These are phyloP conservation scores for Blastocystis sp. DNA, from an alignment of 352 stramenopile genomes.

Conservation along the genomic window DNA sequence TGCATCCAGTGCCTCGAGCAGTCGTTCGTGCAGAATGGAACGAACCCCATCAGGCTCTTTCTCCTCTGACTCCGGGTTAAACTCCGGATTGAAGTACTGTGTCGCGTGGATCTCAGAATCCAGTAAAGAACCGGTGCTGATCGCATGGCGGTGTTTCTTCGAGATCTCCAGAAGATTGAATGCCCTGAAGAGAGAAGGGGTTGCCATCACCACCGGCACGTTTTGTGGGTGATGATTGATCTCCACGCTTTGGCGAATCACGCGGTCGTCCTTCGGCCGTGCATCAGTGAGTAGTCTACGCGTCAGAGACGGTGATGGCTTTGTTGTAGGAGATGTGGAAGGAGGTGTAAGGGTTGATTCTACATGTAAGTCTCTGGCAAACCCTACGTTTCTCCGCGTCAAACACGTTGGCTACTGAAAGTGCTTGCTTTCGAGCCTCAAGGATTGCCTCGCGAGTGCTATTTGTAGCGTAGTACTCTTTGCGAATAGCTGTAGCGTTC, in stretches of 20 bases:
- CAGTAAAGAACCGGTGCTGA: conserved; percentile 18
- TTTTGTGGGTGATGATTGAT: background rate
- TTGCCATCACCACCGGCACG: conserved; percentile 21
- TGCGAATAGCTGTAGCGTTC: conserved; percentile 12
- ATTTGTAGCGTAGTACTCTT: background rate
- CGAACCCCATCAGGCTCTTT: background rate
- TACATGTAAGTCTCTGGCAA: background rate
- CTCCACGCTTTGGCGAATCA: background rate
- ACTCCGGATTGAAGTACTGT: conserved; percentile 58
- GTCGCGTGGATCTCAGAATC: background rate
- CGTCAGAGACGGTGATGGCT: background rate
- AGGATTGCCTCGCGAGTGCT: conserved; percentile 51
- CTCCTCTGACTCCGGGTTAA: conserved; percentile 18
- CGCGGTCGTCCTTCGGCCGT: background rate
- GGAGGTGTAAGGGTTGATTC: background rate
- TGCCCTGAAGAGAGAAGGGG: conserved; percentile 31
- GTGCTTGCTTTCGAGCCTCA: background rate
- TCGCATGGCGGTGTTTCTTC: conserved; percentile 2
- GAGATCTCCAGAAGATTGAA: conserved; percentile 43
- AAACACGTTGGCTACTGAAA: background rate
- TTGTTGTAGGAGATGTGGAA: background rate
- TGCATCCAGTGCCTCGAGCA: conserved; percentile 40
- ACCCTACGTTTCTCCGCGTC: background rate
- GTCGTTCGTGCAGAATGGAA: conserved; percentile 27
- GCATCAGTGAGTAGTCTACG: background rate